Evolutionary conservation across 2,329 filamentous ascomycete species (phyloP).

Genomic region (Fusarium lateritium): DNA sequence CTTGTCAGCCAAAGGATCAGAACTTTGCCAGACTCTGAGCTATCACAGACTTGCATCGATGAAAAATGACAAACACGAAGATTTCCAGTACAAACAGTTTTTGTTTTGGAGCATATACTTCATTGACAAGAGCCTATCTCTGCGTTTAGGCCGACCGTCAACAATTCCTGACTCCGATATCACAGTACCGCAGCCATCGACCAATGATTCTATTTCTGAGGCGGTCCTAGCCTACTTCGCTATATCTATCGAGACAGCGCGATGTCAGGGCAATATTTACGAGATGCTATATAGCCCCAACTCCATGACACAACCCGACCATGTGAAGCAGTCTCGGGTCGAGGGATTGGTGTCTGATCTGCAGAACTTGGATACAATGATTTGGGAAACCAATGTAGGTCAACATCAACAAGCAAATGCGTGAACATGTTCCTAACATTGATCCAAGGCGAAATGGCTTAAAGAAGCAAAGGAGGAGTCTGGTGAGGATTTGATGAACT

Average conservation of each 20-base stretch:
- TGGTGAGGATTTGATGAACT: no score
- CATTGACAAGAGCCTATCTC: not conserved
- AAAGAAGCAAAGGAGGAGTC: no score
- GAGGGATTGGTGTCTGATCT: not conserved
- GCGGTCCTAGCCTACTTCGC: no score
- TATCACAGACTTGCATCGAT: not conserved
- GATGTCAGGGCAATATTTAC: constrained; percentile 27
- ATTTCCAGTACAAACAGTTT: no score
- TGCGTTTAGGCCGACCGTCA: not conserved
- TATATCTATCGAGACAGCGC: constrained; percentile 7
- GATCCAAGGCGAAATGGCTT: no score
- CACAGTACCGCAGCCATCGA: constrained; percentile 44
- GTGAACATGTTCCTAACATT: no score
- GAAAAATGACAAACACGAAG: not conserved
- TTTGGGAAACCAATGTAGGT: no score
- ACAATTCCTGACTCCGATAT: not conserved
- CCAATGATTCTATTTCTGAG: constrained; percentile 48
- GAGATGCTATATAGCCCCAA: constrained; percentile 24
- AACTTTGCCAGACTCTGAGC: no score
- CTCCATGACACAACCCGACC: constrained; percentile 7
- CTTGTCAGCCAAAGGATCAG: no score
- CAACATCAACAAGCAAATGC: no score
- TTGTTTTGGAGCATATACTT: not conserved
- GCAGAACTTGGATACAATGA: no score
- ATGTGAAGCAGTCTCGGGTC: constrained; percentile 3